These are phyloP conservation scores for Rugosomyces carneus DNA, from an alignment of 1,284 basidiomycete genomes.

Conservation along the genomic window DNA sequence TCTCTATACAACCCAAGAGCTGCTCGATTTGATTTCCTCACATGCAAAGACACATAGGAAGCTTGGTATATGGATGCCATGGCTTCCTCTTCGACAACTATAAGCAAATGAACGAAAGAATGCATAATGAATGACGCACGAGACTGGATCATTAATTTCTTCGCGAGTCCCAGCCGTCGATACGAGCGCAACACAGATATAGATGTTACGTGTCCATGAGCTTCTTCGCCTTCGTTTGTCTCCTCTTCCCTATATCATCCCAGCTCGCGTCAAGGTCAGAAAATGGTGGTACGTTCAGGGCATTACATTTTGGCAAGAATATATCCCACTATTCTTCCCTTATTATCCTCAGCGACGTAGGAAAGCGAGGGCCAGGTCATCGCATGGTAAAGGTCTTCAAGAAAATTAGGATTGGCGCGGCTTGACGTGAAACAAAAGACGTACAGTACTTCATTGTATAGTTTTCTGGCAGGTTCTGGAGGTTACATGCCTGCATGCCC, in stretches of 20 bases:
- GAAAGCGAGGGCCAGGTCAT: conserved; percentile 96
- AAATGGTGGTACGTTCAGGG: conserved; percentile 2
- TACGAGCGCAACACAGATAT: conserved; percentile 93
- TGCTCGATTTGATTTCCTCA: conserved; percentile 89
- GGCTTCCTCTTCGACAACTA: conserved; percentile 63
- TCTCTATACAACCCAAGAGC: conserved; percentile 86
- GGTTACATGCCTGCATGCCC: conserved; percentile 91
- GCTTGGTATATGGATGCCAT: conserved; percentile 87
- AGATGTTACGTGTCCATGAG: conserved; percentile 91
- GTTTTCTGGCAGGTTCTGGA: conserved; percentile 92
- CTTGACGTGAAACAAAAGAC: conserved; percentile 6
- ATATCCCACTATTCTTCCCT: conserved; percentile 93
- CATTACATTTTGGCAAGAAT: conserved; percentile 93
- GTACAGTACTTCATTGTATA: conserved; percentile 91
- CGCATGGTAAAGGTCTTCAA: conserved; percentile 86
- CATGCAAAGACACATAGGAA: conserved; percentile 84
- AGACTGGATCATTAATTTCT: conserved; percentile 89
- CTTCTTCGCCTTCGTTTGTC: conserved; percentile 45
- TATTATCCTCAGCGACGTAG: conserved; percentile 93
- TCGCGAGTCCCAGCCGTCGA: conserved; percentile 84
- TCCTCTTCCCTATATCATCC: conserved; percentile 63
- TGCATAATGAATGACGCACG: conserved; percentile 47
- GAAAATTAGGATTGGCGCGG: neutral
- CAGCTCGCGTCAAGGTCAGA: conserved; percentile 12
- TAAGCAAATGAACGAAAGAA: conserved; percentile 2